A percentile compares a stretch with the other conserved stretches of the same genome.
Evolutionary conservation across 2,329 filamentous ascomycete species (phyloP).

Genomic region (Shiraia bambusicola): DNA sequence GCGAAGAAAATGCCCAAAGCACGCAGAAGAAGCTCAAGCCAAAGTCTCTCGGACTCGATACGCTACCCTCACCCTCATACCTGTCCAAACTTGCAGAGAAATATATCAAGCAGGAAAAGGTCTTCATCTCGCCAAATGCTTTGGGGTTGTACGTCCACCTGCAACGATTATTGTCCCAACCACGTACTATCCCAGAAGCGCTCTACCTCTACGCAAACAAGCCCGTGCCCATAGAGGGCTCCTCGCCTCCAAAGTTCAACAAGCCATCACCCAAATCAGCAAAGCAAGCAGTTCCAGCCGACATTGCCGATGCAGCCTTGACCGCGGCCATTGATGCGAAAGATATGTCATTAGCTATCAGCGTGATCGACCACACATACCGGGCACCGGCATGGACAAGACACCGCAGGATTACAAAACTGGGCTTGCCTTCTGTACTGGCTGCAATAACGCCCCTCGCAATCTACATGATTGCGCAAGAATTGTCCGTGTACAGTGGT

Average conservation of each 20-base stretch:
- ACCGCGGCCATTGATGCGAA: constrained; percentile 76
- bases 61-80: constrained; percentile 35
- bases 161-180: constrained; percentile 70
- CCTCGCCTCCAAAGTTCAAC: constrained; percentile 47
- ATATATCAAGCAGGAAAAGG: constrained; percentile 70
- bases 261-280: constrained; percentile 66
- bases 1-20: constrained; percentile 17
- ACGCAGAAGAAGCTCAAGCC: constrained; percentile 8
- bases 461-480: constrained; percentile 69
- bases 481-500: constrained; percentile 65
- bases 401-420: constrained; percentile 66
- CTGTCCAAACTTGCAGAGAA: constrained; percentile 63
- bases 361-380: constrained; percentile 71
- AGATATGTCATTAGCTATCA: constrained; percentile 75
- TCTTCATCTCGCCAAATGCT: constrained; percentile 75
- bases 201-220: constrained; percentile 85
- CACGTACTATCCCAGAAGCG: constrained; percentile 75
- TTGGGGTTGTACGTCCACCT: constrained; percentile 74
- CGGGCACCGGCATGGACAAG: constrained; percentile 66
- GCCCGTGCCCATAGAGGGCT: constrained; percentile 64
- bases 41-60: constrained; percentile 17
- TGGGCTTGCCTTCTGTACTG: constrained; percentile 60
- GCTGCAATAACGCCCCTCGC: constrained; percentile 63
- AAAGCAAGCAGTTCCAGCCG: constrained; percentile 70
- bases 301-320: constrained; percentile 71